Conservation (phyloP, 345 rosid genomes). For the Camelina sativa region DNA sequence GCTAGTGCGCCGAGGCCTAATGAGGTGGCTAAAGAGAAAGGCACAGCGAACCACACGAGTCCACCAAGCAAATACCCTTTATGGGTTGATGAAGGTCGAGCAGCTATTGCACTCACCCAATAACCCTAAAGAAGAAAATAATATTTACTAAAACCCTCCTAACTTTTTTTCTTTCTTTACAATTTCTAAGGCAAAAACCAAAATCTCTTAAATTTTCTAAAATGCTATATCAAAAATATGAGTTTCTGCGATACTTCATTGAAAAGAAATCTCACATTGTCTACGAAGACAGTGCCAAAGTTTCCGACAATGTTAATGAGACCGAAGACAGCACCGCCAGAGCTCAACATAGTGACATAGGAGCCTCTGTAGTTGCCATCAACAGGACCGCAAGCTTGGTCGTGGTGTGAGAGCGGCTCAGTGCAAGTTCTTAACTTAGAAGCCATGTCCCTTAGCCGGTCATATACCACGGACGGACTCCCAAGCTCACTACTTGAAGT, state of each 20-base stretch:
- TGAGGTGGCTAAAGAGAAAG: slow-evolving; percentile 92
- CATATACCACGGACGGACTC: slow-evolving; percentile 66
- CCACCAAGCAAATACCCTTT: slow-evolving; percentile 92
- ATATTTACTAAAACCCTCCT: no score
- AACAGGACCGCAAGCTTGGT: slow-evolving; percentile 89
- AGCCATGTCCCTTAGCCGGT: slow-evolving; percentile 56
- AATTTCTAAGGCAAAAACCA: background rate
- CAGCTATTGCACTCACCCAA: slow-evolving; percentile 98
- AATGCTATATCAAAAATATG: background rate
- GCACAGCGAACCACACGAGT: slow-evolving; percentile 95
- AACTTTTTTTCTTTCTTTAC: background rate
- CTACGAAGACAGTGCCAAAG: slow-evolving; percentile 91
- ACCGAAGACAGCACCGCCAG: slow-evolving; percentile 92
- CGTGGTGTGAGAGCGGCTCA: slow-evolving; percentile 70
- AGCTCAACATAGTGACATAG: slow-evolving; percentile 84
- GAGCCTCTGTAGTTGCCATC: slow-evolving; percentile 75
- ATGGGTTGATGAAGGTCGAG: slow-evolving; percentile 90
- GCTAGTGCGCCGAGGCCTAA: slow-evolving; percentile 94
- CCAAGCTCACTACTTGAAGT: slow-evolving; percentile 80
- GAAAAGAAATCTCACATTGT: slow-evolving; percentile 64
- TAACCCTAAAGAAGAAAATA: slow-evolving; percentile 58
- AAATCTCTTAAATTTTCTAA: background rate
- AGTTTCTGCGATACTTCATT: background rate
- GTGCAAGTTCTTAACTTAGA: slow-evolving; percentile 71
- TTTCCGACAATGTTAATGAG: slow-evolving; percentile 88